Percentiles rank a stretch among this genome's conserved stretches.
Evolutionary conservation across 192 early-diverging fungal species (phyloP).

Genomic region (Glomus cerebriforme): DNA sequence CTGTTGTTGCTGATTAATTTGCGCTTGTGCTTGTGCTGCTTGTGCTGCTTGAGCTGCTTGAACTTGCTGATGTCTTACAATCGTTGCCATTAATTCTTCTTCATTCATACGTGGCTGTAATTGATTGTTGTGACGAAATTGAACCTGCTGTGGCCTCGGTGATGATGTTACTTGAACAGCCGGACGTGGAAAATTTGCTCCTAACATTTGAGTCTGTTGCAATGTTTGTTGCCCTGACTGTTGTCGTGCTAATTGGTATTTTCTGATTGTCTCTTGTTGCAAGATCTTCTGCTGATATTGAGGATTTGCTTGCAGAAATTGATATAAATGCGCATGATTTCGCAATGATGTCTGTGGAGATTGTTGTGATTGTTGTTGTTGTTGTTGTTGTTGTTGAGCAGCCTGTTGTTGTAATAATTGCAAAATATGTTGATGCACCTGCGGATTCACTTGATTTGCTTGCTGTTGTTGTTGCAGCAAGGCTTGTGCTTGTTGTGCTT

Average conservation of each 20-base stretch:
- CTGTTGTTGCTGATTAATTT: background rate
- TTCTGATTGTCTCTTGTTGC: background rate
- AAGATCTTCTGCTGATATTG: background rate
- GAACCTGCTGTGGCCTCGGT: background rate
- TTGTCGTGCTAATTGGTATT: background rate
- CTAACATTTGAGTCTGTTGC: background rate
- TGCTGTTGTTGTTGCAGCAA: slow-evolving; percentile 1
- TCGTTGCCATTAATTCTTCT: background rate
- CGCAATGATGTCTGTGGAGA: background rate
- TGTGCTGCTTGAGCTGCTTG: background rate
- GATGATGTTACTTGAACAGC: background rate
- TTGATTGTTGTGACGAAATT: background rate
- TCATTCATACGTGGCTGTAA: background rate
- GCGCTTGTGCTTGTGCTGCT: background rate
- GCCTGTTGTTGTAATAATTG: background rate
- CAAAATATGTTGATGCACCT: background rate
- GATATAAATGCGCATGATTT: background rate
- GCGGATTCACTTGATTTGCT: no score
- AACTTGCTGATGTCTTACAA: background rate
- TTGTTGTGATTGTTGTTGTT: background rate
- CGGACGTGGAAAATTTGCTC: background rate
- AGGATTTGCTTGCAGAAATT: background rate
- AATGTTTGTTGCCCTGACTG: background rate
- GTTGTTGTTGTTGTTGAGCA: background rate
- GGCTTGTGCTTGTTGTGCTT: no score